A percentile compares a stretch with the other conserved stretches of the same genome.
Conservation (phyloP, 2,329 filamentous ascomycete genomes). For the Neonectria punicea region DNA sequence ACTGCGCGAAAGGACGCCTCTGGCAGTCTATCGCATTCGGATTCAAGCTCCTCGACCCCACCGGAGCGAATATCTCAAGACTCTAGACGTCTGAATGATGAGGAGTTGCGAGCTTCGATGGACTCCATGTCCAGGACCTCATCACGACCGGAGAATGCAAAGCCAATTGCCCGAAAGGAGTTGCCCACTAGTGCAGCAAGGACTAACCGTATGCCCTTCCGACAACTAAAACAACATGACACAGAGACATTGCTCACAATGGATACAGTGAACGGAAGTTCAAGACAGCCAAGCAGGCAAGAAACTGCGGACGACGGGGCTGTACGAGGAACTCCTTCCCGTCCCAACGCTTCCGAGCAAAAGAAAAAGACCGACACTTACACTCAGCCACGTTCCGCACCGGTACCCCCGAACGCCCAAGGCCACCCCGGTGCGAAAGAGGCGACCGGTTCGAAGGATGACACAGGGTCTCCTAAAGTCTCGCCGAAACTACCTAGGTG, state of each 20-base stretch:
- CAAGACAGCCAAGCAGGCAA: conserved; percentile 34
- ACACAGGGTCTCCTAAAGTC: conserved; percentile 56
- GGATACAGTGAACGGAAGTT: conserved; percentile 43
- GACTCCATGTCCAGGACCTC: conserved; percentile 54
- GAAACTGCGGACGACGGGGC: conserved; percentile 38
- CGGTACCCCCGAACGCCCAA: conserved; percentile 56
- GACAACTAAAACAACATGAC: background rate
- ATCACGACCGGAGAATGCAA: conserved; percentile 53
- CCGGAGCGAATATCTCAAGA: conserved; percentile 68
- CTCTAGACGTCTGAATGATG: conserved; percentile 65
- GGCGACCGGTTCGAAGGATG: conserved; percentile 56
- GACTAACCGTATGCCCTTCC: conserved; percentile 53
- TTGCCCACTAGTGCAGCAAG: conserved; percentile 55
- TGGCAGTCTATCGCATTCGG: conserved; percentile 45
- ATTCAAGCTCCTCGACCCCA: conserved; percentile 49
- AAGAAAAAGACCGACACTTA: conserved; percentile 59
- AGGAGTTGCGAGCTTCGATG: conserved; percentile 57
- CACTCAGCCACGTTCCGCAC: conserved; percentile 67
- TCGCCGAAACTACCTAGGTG: conserved; percentile 77
- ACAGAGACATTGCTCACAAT: conserved; percentile 23
- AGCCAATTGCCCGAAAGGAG: conserved; percentile 73
- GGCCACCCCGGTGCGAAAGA: conserved; percentile 57
- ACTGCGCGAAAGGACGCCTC: conserved; percentile 39
- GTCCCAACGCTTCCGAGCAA: conserved; percentile 37
- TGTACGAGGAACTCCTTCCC: conserved; percentile 37